phyloP scores from a whole-genome alignment of 768 basidiomycete species.

The Auriscalpium vulgare region DNA sequence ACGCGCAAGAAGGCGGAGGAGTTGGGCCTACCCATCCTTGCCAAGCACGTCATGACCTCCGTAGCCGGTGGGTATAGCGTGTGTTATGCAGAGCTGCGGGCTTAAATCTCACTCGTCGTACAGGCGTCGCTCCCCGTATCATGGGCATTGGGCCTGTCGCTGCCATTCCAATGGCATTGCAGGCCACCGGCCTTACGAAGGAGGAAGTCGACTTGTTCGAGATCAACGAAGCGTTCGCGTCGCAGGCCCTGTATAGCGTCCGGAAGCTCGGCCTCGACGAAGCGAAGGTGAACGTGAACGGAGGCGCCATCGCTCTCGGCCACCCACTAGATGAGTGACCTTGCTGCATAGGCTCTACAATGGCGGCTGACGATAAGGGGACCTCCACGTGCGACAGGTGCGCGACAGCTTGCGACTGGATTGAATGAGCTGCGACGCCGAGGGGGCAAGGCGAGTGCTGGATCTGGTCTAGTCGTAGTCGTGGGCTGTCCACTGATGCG shows the following conservation, averaged over 20 bases:
- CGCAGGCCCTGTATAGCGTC: constrained; percentile 69
- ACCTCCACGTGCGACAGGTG: constrained; percentile 68
- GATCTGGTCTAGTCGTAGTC: background rate
- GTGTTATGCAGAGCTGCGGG: background rate
- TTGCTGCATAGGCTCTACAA: background rate
- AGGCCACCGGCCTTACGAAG: constrained; percentile 54
- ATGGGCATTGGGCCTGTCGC: constrained; percentile 85
- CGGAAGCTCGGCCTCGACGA: constrained; percentile 53
- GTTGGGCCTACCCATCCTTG: constrained; percentile 65
- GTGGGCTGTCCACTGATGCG: background rate
- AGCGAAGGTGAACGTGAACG: constrained; percentile 80
- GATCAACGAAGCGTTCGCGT: constrained; percentile 92
- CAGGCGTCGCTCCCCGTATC: constrained; percentile 69
- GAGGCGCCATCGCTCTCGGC: constrained; percentile 83
- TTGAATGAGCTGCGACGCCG: constrained; percentile 65
- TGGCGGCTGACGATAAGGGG: constrained; percentile 13
- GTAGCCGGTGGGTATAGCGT: constrained; percentile 42
- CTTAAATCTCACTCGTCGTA: background rate
- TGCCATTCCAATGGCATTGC: constrained; percentile 76
- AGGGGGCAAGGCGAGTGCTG: constrained; percentile 49
- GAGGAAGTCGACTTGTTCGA: constrained; percentile 77
- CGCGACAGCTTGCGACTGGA: constrained; percentile 78
- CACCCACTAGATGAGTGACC: constrained; percentile 68
- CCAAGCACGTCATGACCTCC: constrained; percentile 67
- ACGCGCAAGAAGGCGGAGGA: constrained; percentile 69